These are phyloP conservation scores for Castanea mollissima DNA, from an alignment of 306 rosid species.

Conservation along the genomic window DNA sequence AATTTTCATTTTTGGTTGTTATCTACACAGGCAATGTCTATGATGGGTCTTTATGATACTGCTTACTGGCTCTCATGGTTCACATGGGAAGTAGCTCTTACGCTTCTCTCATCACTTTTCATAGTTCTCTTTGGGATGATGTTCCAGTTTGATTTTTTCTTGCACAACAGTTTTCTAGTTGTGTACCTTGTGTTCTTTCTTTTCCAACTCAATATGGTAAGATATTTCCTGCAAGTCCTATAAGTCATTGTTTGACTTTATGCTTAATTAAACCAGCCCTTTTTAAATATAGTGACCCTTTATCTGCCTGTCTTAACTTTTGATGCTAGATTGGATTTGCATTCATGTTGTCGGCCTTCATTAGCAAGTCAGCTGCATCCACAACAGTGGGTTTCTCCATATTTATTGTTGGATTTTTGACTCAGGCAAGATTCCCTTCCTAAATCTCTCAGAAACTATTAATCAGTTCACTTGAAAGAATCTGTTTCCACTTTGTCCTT, in stretches of 20 bases:
- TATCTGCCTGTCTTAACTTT: slow-evolving; percentile 2
- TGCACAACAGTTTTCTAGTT: slow-evolving; percentile 59
- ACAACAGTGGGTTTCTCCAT: slow-evolving; percentile 66
- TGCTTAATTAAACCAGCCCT: background rate
- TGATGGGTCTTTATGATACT: slow-evolving; percentile 92
- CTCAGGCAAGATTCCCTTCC: slow-evolving; percentile 65
- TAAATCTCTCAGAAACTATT: slow-evolving; percentile 12
- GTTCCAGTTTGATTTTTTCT: slow-evolving; percentile 78
- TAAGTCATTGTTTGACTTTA: background rate
- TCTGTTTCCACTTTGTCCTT: slow-evolving; percentile 22
- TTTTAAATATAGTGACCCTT: background rate
- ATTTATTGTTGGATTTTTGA: slow-evolving; percentile 65
- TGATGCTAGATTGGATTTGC: slow-evolving; percentile 69
- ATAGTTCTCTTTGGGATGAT: slow-evolving; percentile 83
- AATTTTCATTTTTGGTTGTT: background rate
- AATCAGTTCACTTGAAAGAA: slow-evolving; percentile 12
- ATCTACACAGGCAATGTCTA: slow-evolving; percentile 67
- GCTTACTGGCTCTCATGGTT: slow-evolving; percentile 96
- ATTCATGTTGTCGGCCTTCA: slow-evolving; percentile 83
- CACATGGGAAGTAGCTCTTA: slow-evolving; percentile 69
- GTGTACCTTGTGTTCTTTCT: slow-evolving; percentile 74
- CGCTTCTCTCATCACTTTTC: slow-evolving; percentile 67
- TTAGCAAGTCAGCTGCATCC: slow-evolving; percentile 75
- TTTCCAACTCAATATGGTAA: slow-evolving; percentile 86
- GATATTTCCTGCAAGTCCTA: slow-evolving; percentile 18